Evolutionary conservation across 257 asterid species (phyloP).

Genomic region (Ophiorrhiza pumila): DNA sequence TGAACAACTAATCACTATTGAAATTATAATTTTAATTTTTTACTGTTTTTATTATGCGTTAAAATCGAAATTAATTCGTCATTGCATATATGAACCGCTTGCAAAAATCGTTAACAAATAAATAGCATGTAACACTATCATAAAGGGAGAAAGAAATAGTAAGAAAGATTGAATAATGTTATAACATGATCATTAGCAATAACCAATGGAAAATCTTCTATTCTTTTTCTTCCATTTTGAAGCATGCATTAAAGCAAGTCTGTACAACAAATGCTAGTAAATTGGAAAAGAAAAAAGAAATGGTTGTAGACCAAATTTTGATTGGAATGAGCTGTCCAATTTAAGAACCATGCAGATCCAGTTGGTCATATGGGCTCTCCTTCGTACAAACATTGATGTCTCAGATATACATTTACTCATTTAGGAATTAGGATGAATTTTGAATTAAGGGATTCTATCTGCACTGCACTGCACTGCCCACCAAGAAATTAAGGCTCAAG

Average conservation of each 20-base stretch:
- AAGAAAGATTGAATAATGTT: too few relatives aligned
- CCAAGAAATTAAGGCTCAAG: not conserved
- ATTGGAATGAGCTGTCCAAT: constrained; percentile 36
- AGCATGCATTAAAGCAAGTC: too few relatives aligned
- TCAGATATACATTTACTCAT: too few relatives aligned
- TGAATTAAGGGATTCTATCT: not conserved
- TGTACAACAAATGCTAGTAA: not conserved
- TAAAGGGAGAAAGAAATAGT: too few relatives aligned
- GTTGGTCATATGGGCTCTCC: constrained; percentile 20
- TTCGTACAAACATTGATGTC: not conserved
- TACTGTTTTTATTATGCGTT: too few relatives aligned
- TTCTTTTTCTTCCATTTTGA: not conserved
- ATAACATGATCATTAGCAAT: too few relatives aligned
- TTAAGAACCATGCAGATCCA: constrained; percentile 11
- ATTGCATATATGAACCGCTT: too few relatives aligned
- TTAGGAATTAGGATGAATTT: not conserved
- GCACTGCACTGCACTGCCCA: not conserved
- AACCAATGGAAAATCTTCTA: not conserved
- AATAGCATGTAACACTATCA: too few relatives aligned
- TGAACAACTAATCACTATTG: too few relatives aligned
- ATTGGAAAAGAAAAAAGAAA: not conserved
- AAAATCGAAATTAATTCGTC: too few relatives aligned
- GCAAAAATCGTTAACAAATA: too few relatives aligned
- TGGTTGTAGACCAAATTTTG: constrained; percentile 2
- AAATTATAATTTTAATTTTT: too few relatives aligned